Conservation (phyloP, 805 yeast genomes). For the Wickerhamiella shivajii region DNA sequence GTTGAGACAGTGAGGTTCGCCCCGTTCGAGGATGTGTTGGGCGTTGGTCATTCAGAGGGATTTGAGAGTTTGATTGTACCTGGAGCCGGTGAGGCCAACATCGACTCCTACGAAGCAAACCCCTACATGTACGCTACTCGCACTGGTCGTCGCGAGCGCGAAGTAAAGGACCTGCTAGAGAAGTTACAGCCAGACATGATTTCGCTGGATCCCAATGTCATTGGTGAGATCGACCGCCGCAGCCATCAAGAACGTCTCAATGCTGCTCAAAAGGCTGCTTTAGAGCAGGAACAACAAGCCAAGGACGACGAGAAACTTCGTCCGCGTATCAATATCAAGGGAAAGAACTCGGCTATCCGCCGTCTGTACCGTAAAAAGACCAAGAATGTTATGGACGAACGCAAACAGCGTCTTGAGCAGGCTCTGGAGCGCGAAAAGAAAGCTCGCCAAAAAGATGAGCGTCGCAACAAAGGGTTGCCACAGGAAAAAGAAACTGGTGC, state of each 20-base stretch:
- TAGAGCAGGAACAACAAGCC: conserved; percentile 29
- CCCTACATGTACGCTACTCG: conserved; percentile 87
- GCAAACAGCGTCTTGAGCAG: conserved; percentile 61
- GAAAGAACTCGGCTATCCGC: conserved; percentile 74
- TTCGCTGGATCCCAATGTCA: conserved; percentile 70
- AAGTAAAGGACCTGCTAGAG: conserved; percentile 71
- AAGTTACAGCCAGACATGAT: conserved; percentile 89
- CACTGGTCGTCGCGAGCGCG: conserved; percentile 85
- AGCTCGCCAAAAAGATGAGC: conserved; percentile 14
- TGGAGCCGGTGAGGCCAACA: conserved; percentile 96
- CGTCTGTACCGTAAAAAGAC: conserved; percentile 69
- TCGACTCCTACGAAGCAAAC: conserved; percentile 81
- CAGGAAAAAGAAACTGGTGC: conserved; percentile 17
- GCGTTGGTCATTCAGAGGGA: conserved; percentile 70
- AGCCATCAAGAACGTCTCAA: conserved; percentile 49
- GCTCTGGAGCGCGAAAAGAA: conserved; percentile 59
- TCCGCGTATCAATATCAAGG: conserved; percentile 54
- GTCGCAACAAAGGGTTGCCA: conserved; percentile 13
- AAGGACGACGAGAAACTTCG: conserved; percentile 38
- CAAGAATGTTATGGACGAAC: conserved; percentile 72
- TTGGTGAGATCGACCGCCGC: conserved; percentile 70
- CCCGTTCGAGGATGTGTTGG: conserved; percentile 93
- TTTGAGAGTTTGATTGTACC: conserved; percentile 80
- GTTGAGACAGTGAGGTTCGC: conserved; percentile 58
- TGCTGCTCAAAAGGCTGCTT: conserved; percentile 32